A percentile compares a stretch with the other conserved stretches of the same genome.
phyloP scores from a whole-genome alignment of 2,329 filamentous ascomycete species.

The Colletotrichum godetiae region DNA sequence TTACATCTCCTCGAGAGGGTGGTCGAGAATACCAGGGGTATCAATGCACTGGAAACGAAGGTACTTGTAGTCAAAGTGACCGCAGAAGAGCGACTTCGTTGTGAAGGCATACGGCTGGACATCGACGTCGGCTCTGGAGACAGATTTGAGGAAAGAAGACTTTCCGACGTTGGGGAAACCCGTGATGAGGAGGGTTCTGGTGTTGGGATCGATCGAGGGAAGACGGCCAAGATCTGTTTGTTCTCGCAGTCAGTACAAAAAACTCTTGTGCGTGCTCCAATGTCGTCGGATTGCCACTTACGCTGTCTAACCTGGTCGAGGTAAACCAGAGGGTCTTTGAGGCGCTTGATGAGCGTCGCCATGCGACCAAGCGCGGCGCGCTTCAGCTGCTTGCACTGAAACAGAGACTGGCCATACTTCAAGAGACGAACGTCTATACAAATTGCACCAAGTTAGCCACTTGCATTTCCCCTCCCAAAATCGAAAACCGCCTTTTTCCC shows the following conservation, averaged over 20 bases:
- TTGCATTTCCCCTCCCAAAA: not conserved
- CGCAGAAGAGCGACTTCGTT: constrained; percentile 96
- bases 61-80: constrained; percentile 98
- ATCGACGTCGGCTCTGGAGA: constrained; percentile 32
- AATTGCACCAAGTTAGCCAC: constrained; percentile 4
- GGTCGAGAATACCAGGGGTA: constrained; percentile 97
- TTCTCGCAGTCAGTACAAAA: not conserved
- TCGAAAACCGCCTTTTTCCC: not conserved
- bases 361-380: constrained; percentile 95
- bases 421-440: constrained; percentile 72
- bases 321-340: constrained; percentile 81
- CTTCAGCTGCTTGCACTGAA: constrained; percentile 99
- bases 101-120: constrained; percentile 98
- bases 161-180: constrained; percentile 99
- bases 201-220: constrained; percentile 98
- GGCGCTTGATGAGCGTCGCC: constrained; percentile 94
- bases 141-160: constrained; percentile 86
- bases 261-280: not conserved
- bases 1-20: constrained; percentile 88
- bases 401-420: constrained; percentile 96
- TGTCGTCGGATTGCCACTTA: constrained; percentile 42
- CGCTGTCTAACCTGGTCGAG: constrained; percentile 58
- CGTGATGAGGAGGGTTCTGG: constrained; percentile 93
- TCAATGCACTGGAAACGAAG: constrained; percentile 92
- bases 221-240: constrained; percentile 87